A percentile compares a stretch with the other conserved stretches of the same genome.
Evolutionary conservation across 2,329 filamentous ascomycete species (phyloP).

Genomic region (Cercospora citrullina): DNA sequence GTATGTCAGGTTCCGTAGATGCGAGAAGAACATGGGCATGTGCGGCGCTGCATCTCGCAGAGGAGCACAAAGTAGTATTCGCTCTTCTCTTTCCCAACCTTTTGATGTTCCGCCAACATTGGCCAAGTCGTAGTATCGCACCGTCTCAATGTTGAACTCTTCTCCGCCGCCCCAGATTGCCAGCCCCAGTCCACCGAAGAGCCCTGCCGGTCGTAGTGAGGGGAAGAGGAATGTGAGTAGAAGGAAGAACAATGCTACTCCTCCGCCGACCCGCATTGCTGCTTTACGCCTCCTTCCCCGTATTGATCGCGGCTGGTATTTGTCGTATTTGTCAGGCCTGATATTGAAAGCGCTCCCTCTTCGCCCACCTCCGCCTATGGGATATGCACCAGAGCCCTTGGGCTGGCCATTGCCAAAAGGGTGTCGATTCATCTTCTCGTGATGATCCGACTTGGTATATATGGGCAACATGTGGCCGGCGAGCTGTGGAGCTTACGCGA

Average conservation of each 20-base stretch:
- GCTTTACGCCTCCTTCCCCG: constrained; percentile 69
- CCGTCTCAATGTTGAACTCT: constrained; percentile 83
- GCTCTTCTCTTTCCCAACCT: constrained; percentile 94
- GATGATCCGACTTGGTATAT: constrained; percentile 54
- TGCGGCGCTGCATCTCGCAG: constrained; percentile 90
- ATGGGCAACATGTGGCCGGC: constrained; percentile 58
- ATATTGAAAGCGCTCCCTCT: constrained; percentile 64
- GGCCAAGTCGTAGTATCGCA: constrained; percentile 93
- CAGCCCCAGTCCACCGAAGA: constrained; percentile 64
- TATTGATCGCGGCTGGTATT: constrained; percentile 79
- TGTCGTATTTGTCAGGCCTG: constrained; percentile 77
- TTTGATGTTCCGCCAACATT: constrained; percentile 87
- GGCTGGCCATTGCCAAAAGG: constrained; percentile 70
- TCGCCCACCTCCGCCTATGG: constrained; percentile 47
- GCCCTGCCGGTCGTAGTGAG: constrained; percentile 62
- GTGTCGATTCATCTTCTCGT: constrained; percentile 78
- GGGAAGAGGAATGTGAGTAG: constrained; percentile 72
- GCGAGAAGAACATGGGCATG: constrained; percentile 97
- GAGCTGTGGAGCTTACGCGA: constrained; percentile 2
- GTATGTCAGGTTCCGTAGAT: constrained; percentile 93
- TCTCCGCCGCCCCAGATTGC: constrained; percentile 56
- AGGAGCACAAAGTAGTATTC: constrained; percentile 91
- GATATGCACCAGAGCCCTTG: constrained; percentile 43
- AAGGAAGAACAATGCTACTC: constrained; percentile 58
- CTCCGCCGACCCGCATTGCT: constrained; percentile 64